A percentile compares a stretch with the other conserved stretches of the same genome.
Evolutionary conservation across 148 eudicot species (phyloP).

Genomic region (Linanthus parryae): DNA sequence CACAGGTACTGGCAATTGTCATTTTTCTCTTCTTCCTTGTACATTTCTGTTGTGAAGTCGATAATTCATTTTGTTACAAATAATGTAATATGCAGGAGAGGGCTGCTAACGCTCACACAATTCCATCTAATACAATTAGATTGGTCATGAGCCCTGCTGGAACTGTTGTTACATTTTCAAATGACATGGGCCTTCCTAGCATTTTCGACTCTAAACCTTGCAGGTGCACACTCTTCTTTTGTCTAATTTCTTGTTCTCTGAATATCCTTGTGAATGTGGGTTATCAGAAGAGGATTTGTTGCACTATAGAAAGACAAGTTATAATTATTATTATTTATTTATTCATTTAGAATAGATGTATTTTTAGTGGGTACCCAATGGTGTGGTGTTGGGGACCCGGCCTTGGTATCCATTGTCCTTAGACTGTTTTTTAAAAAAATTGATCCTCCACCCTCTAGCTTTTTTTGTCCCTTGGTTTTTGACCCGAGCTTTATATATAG

Average conservation of each 20-base stretch:
- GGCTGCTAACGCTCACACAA: constrained; percentile 54
- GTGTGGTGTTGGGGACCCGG: no score
- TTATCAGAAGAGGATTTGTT: no score
- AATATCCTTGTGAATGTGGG: no score
- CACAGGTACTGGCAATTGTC: constrained; percentile 53
- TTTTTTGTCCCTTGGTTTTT: no score
- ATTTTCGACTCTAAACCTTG: constrained; percentile 49
- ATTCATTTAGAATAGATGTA: no score
- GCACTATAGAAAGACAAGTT: no score
- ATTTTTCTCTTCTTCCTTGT: neutral
- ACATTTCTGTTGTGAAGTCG: neutral
- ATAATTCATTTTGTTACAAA: neutral
- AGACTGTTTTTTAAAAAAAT: no score
- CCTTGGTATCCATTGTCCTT: no score
- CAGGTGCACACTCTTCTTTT: constrained; percentile 32
- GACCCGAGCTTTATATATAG: no score
- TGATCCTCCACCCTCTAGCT: no score
- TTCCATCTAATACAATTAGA: constrained; percentile 56
- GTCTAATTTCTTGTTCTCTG: neutral
- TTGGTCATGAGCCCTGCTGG: constrained; percentile 66
- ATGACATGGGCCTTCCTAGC: constrained; percentile 63
- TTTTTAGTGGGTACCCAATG: no score
- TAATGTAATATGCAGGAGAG: constrained; percentile 47
- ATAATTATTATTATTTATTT: no score
- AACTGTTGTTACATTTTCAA: constrained; percentile 63